These are phyloP conservation scores for Cryptosporidium sp. DNA, from an alignment of 169 alveolate species.

Conservation along the genomic window DNA sequence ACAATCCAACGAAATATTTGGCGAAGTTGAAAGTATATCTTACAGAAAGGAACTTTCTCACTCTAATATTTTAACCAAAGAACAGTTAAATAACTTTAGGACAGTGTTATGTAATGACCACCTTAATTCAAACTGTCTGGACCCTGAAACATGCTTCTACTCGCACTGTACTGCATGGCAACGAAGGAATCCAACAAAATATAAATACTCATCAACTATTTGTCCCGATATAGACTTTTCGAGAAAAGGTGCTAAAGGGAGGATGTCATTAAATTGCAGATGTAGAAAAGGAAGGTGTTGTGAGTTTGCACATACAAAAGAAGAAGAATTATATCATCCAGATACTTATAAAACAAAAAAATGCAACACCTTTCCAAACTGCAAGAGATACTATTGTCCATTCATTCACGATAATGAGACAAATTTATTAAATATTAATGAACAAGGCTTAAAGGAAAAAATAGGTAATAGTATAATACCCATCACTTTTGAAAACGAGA, in stretches of 20 bases:
- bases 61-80: slow-evolving; percentile 11
- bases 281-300: slow-evolving; percentile 65
- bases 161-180: slow-evolving; percentile 75
- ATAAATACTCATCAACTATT: slow-evolving; percentile 35
- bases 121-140: slow-evolving; percentile 54
- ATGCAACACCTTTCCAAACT: slow-evolving; percentile 56
- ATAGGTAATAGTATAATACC: neutral
- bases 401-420: slow-evolving; percentile 26
- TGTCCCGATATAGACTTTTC: slow-evolving; percentile 65
- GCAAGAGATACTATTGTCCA: slow-evolving; percentile 72
- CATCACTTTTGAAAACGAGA: neutral
- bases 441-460: neutral
- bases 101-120: slow-evolving; percentile 63
- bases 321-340: slow-evolving; percentile 72
- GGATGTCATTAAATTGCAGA: slow-evolving; percentile 47
- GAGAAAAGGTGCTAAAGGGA: slow-evolving; percentile 63
- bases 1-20: neutral
- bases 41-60: neutral
- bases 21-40: neutral
- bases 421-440: neutral
- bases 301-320: slow-evolving; percentile 66
- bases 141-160: slow-evolving; percentile 67
- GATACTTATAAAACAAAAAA: slow-evolving; percentile 53
- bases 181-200: slow-evolving; percentile 64
- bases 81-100: slow-evolving; percentile 40